These are phyloP conservation scores for Suhomyces sp. DNA, from an alignment of 805 yeast species.

Conservation along the genomic window DNA sequence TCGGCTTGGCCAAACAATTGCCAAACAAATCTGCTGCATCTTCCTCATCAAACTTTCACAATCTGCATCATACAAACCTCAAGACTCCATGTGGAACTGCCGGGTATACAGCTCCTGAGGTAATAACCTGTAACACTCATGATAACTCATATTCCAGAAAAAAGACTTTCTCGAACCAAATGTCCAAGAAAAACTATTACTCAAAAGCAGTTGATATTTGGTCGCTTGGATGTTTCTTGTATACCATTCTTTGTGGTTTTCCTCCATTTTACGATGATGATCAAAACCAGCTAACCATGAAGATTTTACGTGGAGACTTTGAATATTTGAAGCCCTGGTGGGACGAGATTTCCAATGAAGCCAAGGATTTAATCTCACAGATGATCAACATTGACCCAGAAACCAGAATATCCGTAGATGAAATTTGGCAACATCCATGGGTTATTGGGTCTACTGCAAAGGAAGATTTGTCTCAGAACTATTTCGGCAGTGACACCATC, in stretches of 20 bases:
- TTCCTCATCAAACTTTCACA: not conserved
- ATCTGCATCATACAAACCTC: constrained; percentile 25
- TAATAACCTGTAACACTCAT: constrained; percentile 38
- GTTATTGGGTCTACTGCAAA: constrained; percentile 13
- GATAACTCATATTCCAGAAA: constrained; percentile 3
- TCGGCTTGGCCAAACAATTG: constrained; percentile 63
- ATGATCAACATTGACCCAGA: constrained; percentile 69
- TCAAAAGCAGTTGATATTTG: constrained; percentile 69
- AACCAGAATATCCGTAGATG: constrained; percentile 63
- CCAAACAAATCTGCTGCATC: constrained; percentile 8
- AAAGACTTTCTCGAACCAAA: constrained; percentile 12
- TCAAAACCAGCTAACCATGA: constrained; percentile 56
- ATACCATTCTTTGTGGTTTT: constrained; percentile 67
- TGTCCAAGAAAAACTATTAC: constrained; percentile 48
- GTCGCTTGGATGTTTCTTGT: constrained; percentile 70
- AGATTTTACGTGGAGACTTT: constrained; percentile 69
- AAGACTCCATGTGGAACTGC: constrained; percentile 78
- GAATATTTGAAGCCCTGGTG: constrained; percentile 83
- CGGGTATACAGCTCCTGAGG: constrained; percentile 75
- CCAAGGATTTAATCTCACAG: constrained; percentile 64
- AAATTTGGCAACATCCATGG: constrained; percentile 75
- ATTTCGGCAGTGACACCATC: constrained; percentile 3
- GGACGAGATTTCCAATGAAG: constrained; percentile 74
- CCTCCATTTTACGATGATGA: constrained; percentile 78
- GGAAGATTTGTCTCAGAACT: not conserved